A percentile compares a stretch with the other conserved stretches of the same genome.
These are phyloP conservation scores for Eutrema yunnanense DNA, from an alignment of 345 rosid genomes.

Conservation along the genomic window DNA sequence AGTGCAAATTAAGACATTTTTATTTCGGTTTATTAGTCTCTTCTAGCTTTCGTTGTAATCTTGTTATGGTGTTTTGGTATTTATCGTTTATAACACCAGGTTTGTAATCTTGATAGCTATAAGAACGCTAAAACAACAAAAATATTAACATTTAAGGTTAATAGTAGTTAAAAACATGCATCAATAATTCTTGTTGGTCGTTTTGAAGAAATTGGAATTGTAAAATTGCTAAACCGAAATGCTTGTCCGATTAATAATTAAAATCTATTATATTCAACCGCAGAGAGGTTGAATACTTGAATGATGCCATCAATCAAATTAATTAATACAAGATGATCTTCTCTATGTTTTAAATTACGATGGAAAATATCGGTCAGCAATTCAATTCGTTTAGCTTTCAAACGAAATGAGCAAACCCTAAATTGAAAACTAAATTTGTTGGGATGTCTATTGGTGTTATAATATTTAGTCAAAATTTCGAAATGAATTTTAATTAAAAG, in stretches of 20 bases:
- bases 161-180: background rate
- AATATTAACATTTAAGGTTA: too few relatives aligned
- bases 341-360: background rate
- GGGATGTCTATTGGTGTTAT: background rate
- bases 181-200: background rate
- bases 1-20: background rate
- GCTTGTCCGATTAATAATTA: background rate
- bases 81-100: background rate
- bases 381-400: background rate
- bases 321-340: background rate
- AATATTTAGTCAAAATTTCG: background rate
- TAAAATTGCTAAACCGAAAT: background rate
- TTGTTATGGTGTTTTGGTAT: background rate
- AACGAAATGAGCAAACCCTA: background rate
- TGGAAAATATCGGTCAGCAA: background rate
- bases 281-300: background rate
- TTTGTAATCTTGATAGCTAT: too few relatives aligned
- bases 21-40: background rate
- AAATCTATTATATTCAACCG: background rate
- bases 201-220: background rate
- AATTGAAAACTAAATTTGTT: background rate
- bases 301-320: background rate
- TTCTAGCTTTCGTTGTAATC: background rate
- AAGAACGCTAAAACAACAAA: background rate
- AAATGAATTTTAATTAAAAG: background rate